phyloP scores from a whole-genome alignment of 2,329 filamentous ascomycete species.

The Pezicula radicicola region DNA sequence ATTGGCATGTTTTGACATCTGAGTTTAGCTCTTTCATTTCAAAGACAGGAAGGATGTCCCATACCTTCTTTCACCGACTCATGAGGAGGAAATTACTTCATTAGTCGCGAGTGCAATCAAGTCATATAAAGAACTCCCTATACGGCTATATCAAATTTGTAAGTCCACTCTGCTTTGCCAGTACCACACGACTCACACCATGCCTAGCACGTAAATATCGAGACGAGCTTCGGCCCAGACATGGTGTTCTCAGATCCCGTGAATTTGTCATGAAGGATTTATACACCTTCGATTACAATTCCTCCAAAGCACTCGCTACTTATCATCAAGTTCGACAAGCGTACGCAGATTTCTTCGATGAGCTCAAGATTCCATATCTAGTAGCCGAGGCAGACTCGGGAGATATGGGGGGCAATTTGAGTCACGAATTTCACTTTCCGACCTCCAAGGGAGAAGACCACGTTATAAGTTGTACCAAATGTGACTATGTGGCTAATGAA shows the following conservation, averaged over 20 bases:
- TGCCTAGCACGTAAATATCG: slow-evolving; percentile 80
- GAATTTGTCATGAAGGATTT: slow-evolving; percentile 99
- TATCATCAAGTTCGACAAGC: slow-evolving; percentile 72
- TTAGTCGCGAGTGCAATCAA: slow-evolving; percentile 70
- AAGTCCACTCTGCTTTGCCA: slow-evolving; percentile 24
- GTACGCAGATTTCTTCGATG: slow-evolving; percentile 76
- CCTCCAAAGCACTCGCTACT: slow-evolving; percentile 69
- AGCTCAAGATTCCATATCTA: slow-evolving; percentile 78
- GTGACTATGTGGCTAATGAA: slow-evolving; percentile 79
- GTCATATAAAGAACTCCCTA: slow-evolving; percentile 82
- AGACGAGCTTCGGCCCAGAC: slow-evolving; percentile 84
- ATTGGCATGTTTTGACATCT: slow-evolving; percentile 7
- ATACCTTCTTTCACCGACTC: slow-evolving; percentile 84
- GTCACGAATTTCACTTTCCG: slow-evolving; percentile 91
- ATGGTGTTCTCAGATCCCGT: slow-evolving; percentile 80
- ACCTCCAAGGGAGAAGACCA: slow-evolving; percentile 81
- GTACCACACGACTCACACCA: slow-evolving; percentile 3
- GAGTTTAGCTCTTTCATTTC: slow-evolving; percentile 71
- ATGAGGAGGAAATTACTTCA: slow-evolving; percentile 92
- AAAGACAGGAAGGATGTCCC: slow-evolving; percentile 72
- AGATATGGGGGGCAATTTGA: slow-evolving; percentile 90
- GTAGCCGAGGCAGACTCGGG: slow-evolving; percentile 90
- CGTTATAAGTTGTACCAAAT: slow-evolving; percentile 71
- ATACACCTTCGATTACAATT: slow-evolving; percentile 83
- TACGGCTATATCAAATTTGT: slow-evolving; percentile 90